A percentile compares a stretch with the other conserved stretches of the same genome.
Conservation (phyloP, 2,329 filamentous ascomycete genomes). For the Claviceps cyperi region DNA sequence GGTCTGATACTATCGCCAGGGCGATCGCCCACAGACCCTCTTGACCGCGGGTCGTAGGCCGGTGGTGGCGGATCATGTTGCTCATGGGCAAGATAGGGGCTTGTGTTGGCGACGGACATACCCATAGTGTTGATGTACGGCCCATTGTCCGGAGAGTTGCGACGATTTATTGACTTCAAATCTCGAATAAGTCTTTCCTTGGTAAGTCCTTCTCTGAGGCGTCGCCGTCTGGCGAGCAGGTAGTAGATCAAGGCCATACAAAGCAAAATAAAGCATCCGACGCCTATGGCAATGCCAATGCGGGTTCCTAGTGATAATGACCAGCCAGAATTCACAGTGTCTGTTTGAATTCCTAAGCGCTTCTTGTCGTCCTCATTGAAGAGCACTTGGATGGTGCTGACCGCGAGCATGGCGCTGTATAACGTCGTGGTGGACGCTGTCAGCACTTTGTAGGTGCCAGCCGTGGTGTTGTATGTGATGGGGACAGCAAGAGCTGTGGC, state of each 20-base stretch:
- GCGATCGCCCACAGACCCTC: constrained; percentile 11
- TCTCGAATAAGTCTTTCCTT: constrained; percentile 6
- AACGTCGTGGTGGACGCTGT: constrained; percentile 23
- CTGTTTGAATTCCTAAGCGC: constrained; percentile 19
- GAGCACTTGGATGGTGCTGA: constrained; percentile 23
- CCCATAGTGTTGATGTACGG: constrained; percentile 1
- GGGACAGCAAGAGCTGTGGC: constrained; percentile 23
- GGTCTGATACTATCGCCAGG: constrained; percentile 9
- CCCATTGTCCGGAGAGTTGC: background rate
- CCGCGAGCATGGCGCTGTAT: constrained; percentile 22
- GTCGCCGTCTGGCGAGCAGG: constrained; percentile 13
- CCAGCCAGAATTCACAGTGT: constrained; percentile 10
- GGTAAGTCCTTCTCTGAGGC: constrained; percentile 8
- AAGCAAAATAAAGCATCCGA: constrained; percentile 16
- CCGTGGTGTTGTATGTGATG: constrained; percentile 21
- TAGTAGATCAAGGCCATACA: constrained; percentile 13
- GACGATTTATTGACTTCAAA: constrained; percentile 4
- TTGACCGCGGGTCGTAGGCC: constrained; percentile 17
- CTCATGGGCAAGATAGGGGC: background rate
- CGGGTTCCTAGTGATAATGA: constrained; percentile 17
- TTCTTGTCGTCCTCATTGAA: constrained; percentile 23
- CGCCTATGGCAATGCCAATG: constrained; percentile 22
- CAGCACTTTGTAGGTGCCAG: constrained; percentile 19
- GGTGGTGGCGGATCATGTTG: constrained; percentile 16
- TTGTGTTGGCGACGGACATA: background rate